Conservation (phyloP, 805 yeast species). For the Suhomyces sp. region DNA sequence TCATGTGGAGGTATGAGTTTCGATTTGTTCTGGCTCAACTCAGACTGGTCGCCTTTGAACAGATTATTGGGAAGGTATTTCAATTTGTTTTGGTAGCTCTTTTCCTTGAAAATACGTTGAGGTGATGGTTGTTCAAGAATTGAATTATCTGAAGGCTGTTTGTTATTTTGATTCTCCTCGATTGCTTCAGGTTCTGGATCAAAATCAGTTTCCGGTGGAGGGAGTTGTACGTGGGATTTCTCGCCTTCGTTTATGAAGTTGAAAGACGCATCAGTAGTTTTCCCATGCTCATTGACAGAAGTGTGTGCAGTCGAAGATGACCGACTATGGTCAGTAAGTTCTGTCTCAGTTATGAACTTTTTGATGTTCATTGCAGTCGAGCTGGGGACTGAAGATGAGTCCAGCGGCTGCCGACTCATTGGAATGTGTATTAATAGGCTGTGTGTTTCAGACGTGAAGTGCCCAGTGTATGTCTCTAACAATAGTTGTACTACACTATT, state of each 20-base stretch:
- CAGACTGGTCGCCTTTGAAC: neutral
- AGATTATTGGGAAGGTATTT: conserved; percentile 33
- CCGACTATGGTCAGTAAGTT: conserved; percentile 16
- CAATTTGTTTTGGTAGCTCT: conserved; percentile 29
- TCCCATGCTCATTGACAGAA: conserved; percentile 8
- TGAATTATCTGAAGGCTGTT: neutral
- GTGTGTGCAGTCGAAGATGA: conserved; percentile 17
- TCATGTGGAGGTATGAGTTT: conserved; percentile 33
- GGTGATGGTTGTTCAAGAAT: conserved; percentile 2
- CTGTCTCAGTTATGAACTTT: conserved; percentile 28
- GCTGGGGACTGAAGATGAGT: conserved; percentile 15
- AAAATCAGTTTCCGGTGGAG: neutral
- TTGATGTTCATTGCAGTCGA: conserved; percentile 25
- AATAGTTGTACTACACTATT: neutral
- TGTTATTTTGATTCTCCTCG: neutral
- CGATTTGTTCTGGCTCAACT: conserved; percentile 23
- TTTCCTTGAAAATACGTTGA: conserved; percentile 5
- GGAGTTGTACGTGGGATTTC: neutral
- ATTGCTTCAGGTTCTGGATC: neutral
- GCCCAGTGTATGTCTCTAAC: neutral
- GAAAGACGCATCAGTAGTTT: conserved; percentile 3
- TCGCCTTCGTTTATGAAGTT: conserved; percentile 1
- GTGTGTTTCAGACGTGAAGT: neutral
- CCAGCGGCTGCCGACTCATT: conserved; percentile 13
- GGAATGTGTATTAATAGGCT: neutral